phyloP scores from a whole-genome alignment of 768 basidiomycete genomes.

The Pisolithus tinctorius region DNA sequence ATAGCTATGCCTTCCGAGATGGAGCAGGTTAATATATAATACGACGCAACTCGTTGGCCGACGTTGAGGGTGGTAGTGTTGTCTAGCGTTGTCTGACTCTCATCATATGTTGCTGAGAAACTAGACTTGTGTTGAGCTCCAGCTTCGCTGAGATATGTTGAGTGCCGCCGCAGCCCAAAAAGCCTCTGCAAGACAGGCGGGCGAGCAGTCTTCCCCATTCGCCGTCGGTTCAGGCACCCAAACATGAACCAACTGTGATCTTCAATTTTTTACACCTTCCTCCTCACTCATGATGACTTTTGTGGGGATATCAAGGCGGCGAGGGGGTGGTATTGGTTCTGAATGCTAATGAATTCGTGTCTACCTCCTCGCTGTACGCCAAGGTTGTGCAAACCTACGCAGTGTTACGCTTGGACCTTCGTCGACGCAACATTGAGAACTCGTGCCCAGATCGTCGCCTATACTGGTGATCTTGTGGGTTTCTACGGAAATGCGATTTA shows the following conservation, averaged over 20 bases:
- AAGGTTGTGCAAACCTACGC: conserved; percentile 51
- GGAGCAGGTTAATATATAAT: too few species aligned
- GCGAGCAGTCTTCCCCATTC: not conserved
- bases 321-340: conserved; percentile 39
- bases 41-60: too few species aligned
- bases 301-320: conserved; percentile 13
- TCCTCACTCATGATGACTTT: conserved; percentile 35
- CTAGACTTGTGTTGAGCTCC: too few species aligned
- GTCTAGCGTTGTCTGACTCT: too few species aligned
- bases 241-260: not conserved
- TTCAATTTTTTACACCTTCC: conserved; percentile 25
- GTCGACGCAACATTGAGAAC: conserved; percentile 42
- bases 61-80: too few species aligned
- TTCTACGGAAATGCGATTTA: conserved; percentile 4
- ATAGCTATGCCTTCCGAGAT: too few species aligned
- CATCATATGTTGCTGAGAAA: too few species aligned
- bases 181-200: not conserved
- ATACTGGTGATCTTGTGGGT: conserved; percentile 39
- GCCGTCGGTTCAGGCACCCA: not conserved
- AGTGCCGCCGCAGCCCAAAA: not conserved
- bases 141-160: not conserved
- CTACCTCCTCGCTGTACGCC: conserved; percentile 55
- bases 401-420: conserved; percentile 47
- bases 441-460: conserved; percentile 75
- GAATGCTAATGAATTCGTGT: conserved; percentile 38